Percentiles rank a stretch among this genome's conserved stretches.
Evolutionary conservation across 257 asterid genomes (phyloP).

Genomic region (Leptodermis oblonga): DNA sequence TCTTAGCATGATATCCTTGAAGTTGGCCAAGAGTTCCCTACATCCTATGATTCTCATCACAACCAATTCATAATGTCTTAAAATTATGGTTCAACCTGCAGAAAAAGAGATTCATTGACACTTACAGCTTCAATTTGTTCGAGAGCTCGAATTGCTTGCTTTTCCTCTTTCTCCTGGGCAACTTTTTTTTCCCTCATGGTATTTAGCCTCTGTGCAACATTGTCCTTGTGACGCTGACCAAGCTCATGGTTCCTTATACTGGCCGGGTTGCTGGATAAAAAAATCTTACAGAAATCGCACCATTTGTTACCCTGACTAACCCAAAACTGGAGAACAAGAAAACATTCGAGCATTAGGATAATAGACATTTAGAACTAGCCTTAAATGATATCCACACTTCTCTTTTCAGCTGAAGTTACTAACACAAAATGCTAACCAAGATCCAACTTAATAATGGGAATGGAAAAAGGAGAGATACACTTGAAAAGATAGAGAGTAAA

Average conservation of each 20-base stretch:
- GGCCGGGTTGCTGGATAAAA: slow-evolving; percentile 77
- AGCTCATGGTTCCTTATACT: slow-evolving; percentile 98
- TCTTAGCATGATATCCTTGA: not conserved
- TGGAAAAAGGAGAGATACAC: not conserved
- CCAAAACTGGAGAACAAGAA: slow-evolving; percentile 62
- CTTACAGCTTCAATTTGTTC: slow-evolving; percentile 97
- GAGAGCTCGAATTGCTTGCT: slow-evolving; percentile 64
- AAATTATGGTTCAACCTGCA: not conserved
- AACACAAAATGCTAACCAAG: not conserved
- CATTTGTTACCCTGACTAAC: slow-evolving; percentile 99
- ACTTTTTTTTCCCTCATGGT: slow-evolving; percentile 81
- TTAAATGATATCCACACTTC: not conserved
- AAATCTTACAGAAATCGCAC: slow-evolving; percentile 97
- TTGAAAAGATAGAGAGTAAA: too few species aligned
- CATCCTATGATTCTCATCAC: not conserved
- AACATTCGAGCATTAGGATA: not conserved
- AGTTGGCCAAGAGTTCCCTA: not conserved
- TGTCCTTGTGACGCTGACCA: slow-evolving; percentile 86
- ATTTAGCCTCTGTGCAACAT: slow-evolving; percentile 69
- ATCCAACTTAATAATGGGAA: not conserved
- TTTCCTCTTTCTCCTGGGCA: slow-evolving; percentile 65
- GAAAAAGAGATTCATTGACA: slow-evolving; percentile 4
- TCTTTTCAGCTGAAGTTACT: not conserved
- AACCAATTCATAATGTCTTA: not conserved
- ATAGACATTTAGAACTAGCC: not conserved